These are phyloP conservation scores for Microcera coccophila DNA, from an alignment of 2,329 filamentous ascomycete species.

Conservation along the genomic window DNA sequence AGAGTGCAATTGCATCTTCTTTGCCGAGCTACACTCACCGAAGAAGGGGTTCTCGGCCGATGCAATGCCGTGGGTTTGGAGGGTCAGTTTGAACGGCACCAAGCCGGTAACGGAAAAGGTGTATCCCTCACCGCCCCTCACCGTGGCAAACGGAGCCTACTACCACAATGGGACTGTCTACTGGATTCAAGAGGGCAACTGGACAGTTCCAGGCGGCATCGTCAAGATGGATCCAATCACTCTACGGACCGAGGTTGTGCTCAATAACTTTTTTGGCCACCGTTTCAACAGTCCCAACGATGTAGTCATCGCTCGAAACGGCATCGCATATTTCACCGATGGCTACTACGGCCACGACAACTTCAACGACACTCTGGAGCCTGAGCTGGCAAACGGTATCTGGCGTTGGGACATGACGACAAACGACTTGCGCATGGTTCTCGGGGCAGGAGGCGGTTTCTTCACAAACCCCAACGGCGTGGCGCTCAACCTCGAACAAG, in stretches of 20 bases:
- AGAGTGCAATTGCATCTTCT: too few species aligned
- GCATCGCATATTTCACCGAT: conserved; percentile 16
- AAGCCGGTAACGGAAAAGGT: conserved; percentile 13
- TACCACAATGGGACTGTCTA: conserved; percentile 16
- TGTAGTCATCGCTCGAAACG: conserved; percentile 10
- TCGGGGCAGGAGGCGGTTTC: conserved; percentile 12
- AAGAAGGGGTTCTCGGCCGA: conserved; percentile 10
- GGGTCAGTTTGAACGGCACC: conserved; percentile 6
- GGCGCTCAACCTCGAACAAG: conserved; percentile 11
- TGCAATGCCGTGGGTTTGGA: conserved; percentile 14
- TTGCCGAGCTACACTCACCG: conserved; percentile 14
- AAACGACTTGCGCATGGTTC: conserved; percentile 8
- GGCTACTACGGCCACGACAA: conserved; percentile 16
- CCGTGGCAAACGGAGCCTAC: conserved; percentile 14
- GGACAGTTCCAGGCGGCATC: conserved; percentile 9
- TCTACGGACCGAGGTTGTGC: conserved; percentile 11
- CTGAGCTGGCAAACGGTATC: conserved; percentile 15
- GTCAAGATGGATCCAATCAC: conserved; percentile 11
- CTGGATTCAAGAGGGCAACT: conserved; percentile 15
- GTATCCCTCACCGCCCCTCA: conserved; percentile 13
- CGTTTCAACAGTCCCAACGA: conserved; percentile 20
- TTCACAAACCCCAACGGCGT: conserved; percentile 19
- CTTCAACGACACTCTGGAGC: conserved; percentile 17
- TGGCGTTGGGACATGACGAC: conserved; percentile 16
- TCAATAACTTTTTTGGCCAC: conserved; percentile 14